Evolutionary conservation across 495 filamentous ascomycete genomes (phyloP).

Genomic region (Penicillium bovifimosum): DNA sequence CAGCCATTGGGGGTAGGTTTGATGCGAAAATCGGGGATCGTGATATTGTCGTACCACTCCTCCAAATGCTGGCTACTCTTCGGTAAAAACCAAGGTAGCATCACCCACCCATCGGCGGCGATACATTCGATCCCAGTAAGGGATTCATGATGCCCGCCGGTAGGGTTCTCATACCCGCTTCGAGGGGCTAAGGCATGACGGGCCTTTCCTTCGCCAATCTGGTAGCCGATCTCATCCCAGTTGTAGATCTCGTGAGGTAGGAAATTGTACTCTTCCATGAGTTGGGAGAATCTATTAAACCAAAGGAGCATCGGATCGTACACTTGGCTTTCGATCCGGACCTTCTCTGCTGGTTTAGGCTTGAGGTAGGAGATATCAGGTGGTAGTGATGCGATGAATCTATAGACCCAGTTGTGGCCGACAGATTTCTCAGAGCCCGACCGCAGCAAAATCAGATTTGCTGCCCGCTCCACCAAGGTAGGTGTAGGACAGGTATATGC

Average conservation of each 20-base stretch:
- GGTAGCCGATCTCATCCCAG: neutral
- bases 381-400: neutral
- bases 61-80: neutral
- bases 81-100: neutral
- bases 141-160: neutral
- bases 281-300: neutral
- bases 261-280: conserved; percentile 5
- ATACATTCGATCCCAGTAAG: neutral
- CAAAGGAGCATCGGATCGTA: no score
- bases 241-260: neutral
- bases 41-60: neutral
- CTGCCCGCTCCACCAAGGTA: neutral
- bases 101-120: neutral
- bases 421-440: neutral
- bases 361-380: neutral
- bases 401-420: neutral
- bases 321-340: neutral
- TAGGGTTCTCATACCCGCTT: neutral
- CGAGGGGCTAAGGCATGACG: neutral
- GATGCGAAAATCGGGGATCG: neutral
- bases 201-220: neutral
- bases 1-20: neutral
- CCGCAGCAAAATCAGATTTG: neutral
- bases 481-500: neutral
- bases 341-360: neutral